Base-by-base conservation (phyloP, 192 early-diverging fungal species). In the Haplosporangium gracile region DNA sequence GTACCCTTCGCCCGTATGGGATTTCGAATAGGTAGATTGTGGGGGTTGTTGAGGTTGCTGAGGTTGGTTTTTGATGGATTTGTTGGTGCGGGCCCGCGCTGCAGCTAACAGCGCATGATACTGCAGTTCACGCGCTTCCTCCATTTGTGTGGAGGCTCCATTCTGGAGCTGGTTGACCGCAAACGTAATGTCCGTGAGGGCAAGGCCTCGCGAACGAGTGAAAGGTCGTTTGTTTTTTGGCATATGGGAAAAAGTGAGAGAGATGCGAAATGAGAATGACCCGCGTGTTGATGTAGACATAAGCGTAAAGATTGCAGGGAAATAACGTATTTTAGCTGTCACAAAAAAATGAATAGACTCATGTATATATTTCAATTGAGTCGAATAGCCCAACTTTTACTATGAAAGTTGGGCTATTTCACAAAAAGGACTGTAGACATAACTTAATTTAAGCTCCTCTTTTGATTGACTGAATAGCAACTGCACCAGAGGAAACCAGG, bases 241-340 rank as follows among this genome's bases (percentile, higher is more conserved):
- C 60, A 65, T 65, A 65, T 7, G 60, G 60, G 60, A 24, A 65
- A 65, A 36, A 36, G 60, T 65, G 60, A 65, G 60, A 65, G 60
- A 20, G 10, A 65, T 3, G 29, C 9, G 60, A 65, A 8, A 10
- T 22, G 60, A 24, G 8, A 65, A 24, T 65, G 60, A 65, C 29
- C 1, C 8, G 22, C n/a, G 60, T 22, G 1, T 65, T 36, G 60
- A 65, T 65, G 60, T 9, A 65, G 20, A 65, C 60, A 47, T 47
- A 4, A 47, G 36, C 36, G 36, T 36, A 36, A 36, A 36, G 36
- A 2, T 36, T 36, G 36, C 36, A 36, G 36, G 36, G 36, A 36
- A 36, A 36, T 36, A 36, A 36, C 36, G 36, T 36, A 36, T 36
- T 36, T 36, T 36, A 36, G 36, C 36, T 2, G 36, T 2, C 36